Evolutionary conservation across 345 rosid species (phyloP).

Genomic region (Litchi chinensis): DNA sequence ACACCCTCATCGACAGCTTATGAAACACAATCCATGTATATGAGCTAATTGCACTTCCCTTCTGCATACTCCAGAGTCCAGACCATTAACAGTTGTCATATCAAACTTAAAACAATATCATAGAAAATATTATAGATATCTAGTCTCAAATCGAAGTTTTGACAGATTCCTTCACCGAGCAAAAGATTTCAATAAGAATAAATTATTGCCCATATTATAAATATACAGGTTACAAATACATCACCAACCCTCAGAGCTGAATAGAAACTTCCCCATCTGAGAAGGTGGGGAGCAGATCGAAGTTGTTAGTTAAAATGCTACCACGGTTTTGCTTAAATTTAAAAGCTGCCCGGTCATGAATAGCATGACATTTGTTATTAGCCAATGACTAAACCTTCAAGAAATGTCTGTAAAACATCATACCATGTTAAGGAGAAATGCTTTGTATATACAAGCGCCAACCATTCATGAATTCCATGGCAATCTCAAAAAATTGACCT

Average conservation of each 20-base stretch:
- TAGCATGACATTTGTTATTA: background rate
- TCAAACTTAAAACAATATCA: background rate
- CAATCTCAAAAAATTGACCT: background rate
- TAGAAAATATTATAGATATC: background rate
- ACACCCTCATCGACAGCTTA: background rate
- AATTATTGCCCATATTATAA: background rate
- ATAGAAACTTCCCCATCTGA: background rate
- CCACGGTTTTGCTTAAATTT: background rate
- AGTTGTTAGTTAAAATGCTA: background rate
- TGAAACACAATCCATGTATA: no score
- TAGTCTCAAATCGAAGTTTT: background rate
- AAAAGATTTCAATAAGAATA: no score
- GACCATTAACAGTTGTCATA: background rate
- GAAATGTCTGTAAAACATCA: background rate
- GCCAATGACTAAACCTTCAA: background rate
- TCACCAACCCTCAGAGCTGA: background rate
- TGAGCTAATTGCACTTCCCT: no score
- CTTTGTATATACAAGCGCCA: background rate
- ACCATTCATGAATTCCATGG: background rate
- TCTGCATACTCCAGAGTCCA: no score
- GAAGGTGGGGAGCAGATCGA: background rate
- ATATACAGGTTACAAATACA: background rate
- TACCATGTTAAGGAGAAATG: background rate
- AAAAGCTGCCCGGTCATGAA: background rate
- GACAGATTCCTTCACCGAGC: background rate